These are phyloP conservation scores for Nymphaea thermarum DNA, from an alignment of 164 flowering plant genomes.

Conservation along the genomic window DNA sequence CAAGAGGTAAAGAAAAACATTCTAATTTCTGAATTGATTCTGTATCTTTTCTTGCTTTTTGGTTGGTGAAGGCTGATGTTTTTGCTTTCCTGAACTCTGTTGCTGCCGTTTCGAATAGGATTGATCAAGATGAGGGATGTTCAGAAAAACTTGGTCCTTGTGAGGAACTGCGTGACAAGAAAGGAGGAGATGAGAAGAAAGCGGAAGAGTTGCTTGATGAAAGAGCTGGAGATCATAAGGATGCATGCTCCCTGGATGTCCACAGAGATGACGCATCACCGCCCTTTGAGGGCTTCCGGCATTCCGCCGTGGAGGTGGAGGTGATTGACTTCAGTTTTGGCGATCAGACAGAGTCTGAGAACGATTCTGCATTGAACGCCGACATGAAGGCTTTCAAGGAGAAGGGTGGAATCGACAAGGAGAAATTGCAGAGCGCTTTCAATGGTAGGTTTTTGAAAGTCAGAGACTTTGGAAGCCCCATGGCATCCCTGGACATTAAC, in stretches of 20 bases:
- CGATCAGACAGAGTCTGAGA: not conserved
- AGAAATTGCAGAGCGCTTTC: not conserved
- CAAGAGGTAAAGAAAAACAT: not conserved
- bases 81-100: not conserved
- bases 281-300: not conserved
- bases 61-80: too few species aligned
- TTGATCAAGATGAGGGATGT: not conserved
- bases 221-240: not conserved
- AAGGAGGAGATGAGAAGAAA: not conserved
- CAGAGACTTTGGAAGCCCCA: not conserved
- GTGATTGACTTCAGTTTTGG: not conserved
- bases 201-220: not conserved
- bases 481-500: not conserved
- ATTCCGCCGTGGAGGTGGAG: not conserved
- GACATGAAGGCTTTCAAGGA: too few species aligned
- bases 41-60: not conserved
- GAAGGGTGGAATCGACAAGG: not conserved
- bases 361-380: too few species aligned
- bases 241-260: not conserved
- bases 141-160: not conserved
- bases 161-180: not conserved
- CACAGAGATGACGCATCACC: not conserved
- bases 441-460: not conserved
- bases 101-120: not conserved
- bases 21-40: not conserved